Conservation (phyloP, 1,139 yeast genomes). For the Neolecta irregularis region DNA sequence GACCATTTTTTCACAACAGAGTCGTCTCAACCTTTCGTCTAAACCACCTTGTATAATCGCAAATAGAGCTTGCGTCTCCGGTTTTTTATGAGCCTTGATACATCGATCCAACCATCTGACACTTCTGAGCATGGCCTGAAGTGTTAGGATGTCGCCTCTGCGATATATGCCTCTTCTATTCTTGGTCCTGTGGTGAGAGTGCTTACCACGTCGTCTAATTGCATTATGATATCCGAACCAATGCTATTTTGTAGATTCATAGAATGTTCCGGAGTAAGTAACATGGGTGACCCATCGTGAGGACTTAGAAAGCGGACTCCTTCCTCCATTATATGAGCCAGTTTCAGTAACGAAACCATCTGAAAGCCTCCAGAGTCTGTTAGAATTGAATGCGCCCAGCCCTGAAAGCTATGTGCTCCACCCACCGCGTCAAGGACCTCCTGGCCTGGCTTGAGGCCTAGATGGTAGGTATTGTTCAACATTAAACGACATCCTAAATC, state of each 20-base stretch:
- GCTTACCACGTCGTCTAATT: constrained; percentile 32
- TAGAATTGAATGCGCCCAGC: constrained; percentile 30
- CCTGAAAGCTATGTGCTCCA: constrained; percentile 31
- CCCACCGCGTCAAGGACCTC: constrained; percentile 29
- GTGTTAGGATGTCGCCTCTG: not conserved
- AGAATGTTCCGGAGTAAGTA: constrained; percentile 33
- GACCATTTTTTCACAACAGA: constrained; percentile 30
- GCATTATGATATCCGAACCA: constrained; percentile 35
- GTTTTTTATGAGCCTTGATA: constrained; percentile 30
- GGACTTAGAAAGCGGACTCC: constrained; percentile 32
- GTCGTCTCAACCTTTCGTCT: constrained; percentile 25
- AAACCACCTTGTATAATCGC: constrained; percentile 35
- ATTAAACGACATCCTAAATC: constrained; percentile 30
- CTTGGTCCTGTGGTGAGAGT: constrained; percentile 32
- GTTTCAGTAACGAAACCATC: constrained; percentile 32
- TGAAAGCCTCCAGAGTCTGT: constrained; percentile 34
- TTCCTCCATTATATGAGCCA: constrained; percentile 33
- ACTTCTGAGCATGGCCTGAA: constrained; percentile 30
- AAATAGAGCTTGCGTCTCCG: constrained; percentile 30
- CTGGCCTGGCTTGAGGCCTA: constrained; percentile 32
- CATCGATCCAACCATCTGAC: constrained; percentile 33
- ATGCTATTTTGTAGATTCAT: constrained; percentile 30
- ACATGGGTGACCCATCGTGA: constrained; percentile 33
- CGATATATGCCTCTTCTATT: constrained; percentile 27
- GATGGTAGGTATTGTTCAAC: constrained; percentile 31